phyloP scores from a whole-genome alignment of 2,329 filamentous ascomycete genomes.

The Alternaria sp. region DNA sequence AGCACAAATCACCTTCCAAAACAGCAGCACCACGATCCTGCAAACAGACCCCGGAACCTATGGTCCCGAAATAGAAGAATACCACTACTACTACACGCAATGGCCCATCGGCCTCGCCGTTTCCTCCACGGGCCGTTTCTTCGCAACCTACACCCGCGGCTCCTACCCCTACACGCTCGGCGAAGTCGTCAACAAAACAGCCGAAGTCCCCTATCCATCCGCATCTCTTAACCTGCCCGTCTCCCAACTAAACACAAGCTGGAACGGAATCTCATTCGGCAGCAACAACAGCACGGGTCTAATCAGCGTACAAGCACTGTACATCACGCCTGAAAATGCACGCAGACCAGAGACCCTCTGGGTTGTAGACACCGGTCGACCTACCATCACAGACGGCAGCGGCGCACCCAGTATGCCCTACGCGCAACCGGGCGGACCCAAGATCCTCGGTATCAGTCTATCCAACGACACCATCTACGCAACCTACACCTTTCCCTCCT shows the following conservation, averaged over 20 bases:
- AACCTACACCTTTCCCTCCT: conserved; percentile 56
- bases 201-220: conserved; percentile 56
- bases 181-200: conserved; percentile 55
- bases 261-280: conserved; percentile 55
- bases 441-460: conserved; percentile 58
- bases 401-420: conserved; percentile 42
- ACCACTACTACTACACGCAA: conserved; percentile 56
- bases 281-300: conserved; percentile 53
- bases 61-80: conserved; percentile 56
- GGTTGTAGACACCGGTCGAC: conserved; percentile 59
- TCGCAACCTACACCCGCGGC: conserved; percentile 59
- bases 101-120: conserved; percentile 58
- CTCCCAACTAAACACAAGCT: conserved; percentile 51
- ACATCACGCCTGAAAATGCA: conserved; percentile 53
- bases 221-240: conserved; percentile 53
- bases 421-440: conserved; percentile 53
- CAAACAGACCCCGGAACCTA: conserved; percentile 57
- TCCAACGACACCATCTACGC: conserved; percentile 54
- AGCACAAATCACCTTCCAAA: conserved; percentile 20
- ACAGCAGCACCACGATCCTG: conserved; percentile 43
- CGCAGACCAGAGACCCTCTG: conserved; percentile 47
- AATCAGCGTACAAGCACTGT: conserved; percentile 59
- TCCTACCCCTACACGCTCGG: conserved; percentile 56
- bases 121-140: conserved; percentile 56
- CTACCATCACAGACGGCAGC: conserved; percentile 41